Conservation (phyloP, 2,329 filamentous ascomycete species). For the Colletotrichum viniferum region DNA sequence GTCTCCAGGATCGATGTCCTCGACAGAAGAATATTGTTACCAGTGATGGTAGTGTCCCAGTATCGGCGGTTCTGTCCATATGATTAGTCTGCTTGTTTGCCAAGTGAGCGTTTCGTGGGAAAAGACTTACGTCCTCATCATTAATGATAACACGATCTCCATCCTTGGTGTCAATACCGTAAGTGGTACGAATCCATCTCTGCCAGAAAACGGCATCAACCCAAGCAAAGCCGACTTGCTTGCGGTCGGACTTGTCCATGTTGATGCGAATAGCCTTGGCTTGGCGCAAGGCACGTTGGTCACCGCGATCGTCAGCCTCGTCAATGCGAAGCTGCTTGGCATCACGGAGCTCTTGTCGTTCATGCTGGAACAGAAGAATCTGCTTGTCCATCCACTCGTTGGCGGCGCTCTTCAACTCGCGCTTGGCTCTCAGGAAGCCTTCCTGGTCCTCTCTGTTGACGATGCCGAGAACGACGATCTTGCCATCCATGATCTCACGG, state of each 20-base stretch:
- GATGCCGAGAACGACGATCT: conserved; percentile 91
- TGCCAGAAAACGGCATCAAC: conserved; percentile 98
- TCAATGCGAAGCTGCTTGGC: conserved; percentile 95
- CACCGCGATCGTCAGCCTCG: conserved; percentile 91
- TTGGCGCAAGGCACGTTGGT: conserved; percentile 82
- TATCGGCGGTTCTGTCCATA: conserved; percentile 80
- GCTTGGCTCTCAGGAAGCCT: conserved; percentile 77
- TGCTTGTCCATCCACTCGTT: conserved; percentile 99
- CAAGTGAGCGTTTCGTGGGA: background rate
- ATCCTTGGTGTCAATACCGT: conserved; percentile 85
- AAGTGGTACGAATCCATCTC: conserved; percentile 93
- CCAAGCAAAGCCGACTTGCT: conserved; percentile 95
- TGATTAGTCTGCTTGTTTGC: background rate
- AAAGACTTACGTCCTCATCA: conserved; percentile 86
- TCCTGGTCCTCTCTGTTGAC: conserved; percentile 80
- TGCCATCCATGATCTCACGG: conserved; percentile 91
- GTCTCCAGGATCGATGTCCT: conserved; percentile 92
- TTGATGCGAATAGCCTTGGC: conserved; percentile 93
- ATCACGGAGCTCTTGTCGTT: conserved; percentile 90
- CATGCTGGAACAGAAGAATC: conserved; percentile 86
- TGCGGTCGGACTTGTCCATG: conserved; percentile 85
- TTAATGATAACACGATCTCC: conserved; percentile 96
- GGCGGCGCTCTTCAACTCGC: conserved; percentile 94
- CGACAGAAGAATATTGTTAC: conserved; percentile 87
- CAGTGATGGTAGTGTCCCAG: conserved; percentile 91